Conservation (phyloP, 139 green algal species). For the Desmodesmus armatus region DNA sequence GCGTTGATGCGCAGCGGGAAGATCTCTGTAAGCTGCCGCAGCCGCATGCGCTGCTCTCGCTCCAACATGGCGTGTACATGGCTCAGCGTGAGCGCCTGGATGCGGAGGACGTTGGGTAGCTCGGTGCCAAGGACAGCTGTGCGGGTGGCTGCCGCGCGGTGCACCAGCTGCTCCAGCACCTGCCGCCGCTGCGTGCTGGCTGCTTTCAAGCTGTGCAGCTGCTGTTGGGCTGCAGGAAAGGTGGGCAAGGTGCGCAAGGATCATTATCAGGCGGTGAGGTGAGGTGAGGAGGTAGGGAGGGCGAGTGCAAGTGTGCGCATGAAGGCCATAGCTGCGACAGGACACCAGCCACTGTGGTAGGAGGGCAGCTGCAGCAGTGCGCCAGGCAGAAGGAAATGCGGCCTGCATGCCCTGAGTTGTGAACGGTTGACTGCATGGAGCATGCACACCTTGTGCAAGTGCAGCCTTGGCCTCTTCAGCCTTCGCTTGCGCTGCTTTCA, state of each 20-base stretch:
- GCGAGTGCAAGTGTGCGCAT: background rate
- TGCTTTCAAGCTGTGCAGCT: background rate
- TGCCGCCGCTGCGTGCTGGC: slow-evolving; percentile 5
- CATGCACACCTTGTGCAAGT: slow-evolving; percentile 13
- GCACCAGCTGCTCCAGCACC: background rate
- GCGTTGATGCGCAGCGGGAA: slow-evolving; percentile 56
- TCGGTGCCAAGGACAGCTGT: slow-evolving; percentile 35
- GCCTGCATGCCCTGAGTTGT: background rate
- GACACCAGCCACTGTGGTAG: too few species aligned
- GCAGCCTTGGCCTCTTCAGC: slow-evolving; percentile 16
- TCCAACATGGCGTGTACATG: slow-evolving; percentile 48
- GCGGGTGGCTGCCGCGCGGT: slow-evolving; percentile 16
- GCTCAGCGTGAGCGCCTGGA: slow-evolving; percentile 44
- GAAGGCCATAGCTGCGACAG: background rate
- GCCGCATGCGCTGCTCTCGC: slow-evolving; percentile 56
- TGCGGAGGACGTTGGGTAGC: slow-evolving; percentile 42
- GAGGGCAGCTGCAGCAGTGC: background rate
- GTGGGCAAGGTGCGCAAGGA: background rate
- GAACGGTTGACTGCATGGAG: background rate
- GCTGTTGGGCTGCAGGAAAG: slow-evolving; percentile 7
- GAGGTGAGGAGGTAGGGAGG: background rate
- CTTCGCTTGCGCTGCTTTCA: background rate
- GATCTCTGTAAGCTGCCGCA: slow-evolving; percentile 58
- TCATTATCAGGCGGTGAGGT: background rate
- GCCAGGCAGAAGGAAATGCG: background rate